Evolutionary conservation across 192 early-diverging fungal genomes (phyloP).

Genomic region (Umbelopsis ramanniana): DNA sequence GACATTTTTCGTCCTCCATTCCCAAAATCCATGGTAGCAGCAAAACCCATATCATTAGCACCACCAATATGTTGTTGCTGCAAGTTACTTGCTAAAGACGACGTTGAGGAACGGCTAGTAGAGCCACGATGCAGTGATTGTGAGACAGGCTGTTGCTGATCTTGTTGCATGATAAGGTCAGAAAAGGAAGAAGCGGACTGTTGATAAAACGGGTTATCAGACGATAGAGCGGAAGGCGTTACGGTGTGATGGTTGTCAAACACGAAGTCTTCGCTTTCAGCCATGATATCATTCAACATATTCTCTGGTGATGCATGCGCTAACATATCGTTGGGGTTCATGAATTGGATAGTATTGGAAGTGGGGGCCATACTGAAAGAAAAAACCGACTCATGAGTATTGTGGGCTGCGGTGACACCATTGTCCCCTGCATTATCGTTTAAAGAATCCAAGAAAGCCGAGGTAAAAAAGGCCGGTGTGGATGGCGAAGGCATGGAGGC

Average conservation of each 20-base stretch:
- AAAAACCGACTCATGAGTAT: slow-evolving; percentile 39
- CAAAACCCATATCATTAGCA: slow-evolving; percentile 5
- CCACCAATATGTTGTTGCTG: slow-evolving; percentile 9
- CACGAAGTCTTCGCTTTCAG: slow-evolving; percentile 9
- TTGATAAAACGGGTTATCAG: slow-evolving; percentile 17
- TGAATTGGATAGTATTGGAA: slow-evolving; percentile 39
- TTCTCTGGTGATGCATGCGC: background rate
- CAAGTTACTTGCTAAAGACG: slow-evolving; percentile 6
- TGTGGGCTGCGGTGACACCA: background rate
- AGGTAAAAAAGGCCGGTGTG: slow-evolving; percentile 74
- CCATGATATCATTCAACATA: slow-evolving; percentile 3
- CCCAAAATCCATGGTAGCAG: slow-evolving; percentile 2
- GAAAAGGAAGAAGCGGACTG: slow-evolving; percentile 21
- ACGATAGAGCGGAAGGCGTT: slow-evolving; percentile 15
- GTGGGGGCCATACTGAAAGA: slow-evolving; percentile 37
- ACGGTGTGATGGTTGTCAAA: slow-evolving; percentile 4
- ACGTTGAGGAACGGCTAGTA: slow-evolving; percentile 6
- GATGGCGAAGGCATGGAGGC: slow-evolving; percentile 51
- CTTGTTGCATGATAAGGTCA: slow-evolving; percentile 24
- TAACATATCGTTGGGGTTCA: slow-evolving; percentile 32
- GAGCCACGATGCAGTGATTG: slow-evolving; percentile 7
- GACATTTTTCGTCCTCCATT: background rate
- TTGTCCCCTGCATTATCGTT: slow-evolving; percentile 46
- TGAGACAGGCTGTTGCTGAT: background rate
- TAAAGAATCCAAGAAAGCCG: slow-evolving; percentile 69